Evolutionary conservation across 371 early-diverging fungal species (phyloP).

Genomic region (Lichtheimia corymbifera): DNA sequence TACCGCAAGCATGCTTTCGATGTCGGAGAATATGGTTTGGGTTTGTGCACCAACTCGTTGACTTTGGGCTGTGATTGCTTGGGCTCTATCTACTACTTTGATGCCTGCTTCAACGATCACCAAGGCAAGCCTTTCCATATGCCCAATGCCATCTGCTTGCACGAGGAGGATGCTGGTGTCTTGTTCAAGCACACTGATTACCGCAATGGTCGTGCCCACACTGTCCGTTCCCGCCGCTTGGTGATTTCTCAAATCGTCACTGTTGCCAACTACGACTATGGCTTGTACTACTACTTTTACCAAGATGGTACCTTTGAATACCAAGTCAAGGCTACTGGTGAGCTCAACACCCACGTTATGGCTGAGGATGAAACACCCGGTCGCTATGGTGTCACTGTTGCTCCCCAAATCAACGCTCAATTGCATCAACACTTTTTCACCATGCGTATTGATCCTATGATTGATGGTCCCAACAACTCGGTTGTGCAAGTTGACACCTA

Average conservation of each 20-base stretch:
- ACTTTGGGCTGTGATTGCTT: conserved; percentile 56
- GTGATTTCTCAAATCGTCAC: conserved; percentile 58
- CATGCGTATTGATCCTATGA: conserved; percentile 58
- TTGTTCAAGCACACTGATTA: conserved; percentile 61
- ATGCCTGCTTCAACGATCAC: conserved; percentile 52
- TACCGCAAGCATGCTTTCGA: conserved; percentile 54
- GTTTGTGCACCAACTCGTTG: conserved; percentile 52
- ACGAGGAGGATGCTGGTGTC: conserved; percentile 57
- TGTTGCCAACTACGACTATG: conserved; percentile 61
- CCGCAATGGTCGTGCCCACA: conserved; percentile 49
- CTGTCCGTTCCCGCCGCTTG: conserved; percentile 51
- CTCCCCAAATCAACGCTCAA: conserved; percentile 55
- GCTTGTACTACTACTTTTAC: conserved; percentile 58
- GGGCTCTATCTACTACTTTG: conserved; percentile 58
- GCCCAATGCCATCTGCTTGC: conserved; percentile 55
- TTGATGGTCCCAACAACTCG: conserved; percentile 50
- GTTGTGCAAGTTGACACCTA: conserved; percentile 41
- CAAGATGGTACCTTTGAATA: conserved; percentile 60
- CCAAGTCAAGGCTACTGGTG: conserved; percentile 60
- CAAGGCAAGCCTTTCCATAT: conserved; percentile 49
- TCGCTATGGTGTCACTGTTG: conserved; percentile 48
- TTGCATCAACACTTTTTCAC: conserved; percentile 60
- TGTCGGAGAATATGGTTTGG: conserved; percentile 56
- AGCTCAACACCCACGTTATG: conserved; percentile 53
- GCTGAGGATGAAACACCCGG: conserved; percentile 52